Percentiles rank a stretch among this genome's conserved stretches.
phyloP scores from a whole-genome alignment of 306 rosid species.

The Acacia crassicarpa region DNA sequence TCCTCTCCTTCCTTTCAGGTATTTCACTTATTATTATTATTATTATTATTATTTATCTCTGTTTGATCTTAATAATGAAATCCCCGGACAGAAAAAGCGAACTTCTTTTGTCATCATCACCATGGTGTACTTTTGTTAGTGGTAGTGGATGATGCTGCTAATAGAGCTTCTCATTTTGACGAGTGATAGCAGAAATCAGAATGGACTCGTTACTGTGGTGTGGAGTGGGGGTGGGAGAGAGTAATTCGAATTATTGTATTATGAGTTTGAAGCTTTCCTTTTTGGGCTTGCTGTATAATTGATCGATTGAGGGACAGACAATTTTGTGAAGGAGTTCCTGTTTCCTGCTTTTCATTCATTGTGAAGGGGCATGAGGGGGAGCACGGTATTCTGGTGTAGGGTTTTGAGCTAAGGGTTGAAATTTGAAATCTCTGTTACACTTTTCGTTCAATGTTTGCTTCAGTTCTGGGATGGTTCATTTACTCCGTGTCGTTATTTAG shows the following conservation, averaged over 20 bases:
- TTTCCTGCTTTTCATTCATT: not conserved
- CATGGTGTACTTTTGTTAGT: constrained; percentile 23
- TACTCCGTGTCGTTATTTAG: not conserved
- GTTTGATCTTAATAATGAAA: constrained; percentile 12
- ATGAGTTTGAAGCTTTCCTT: constrained; percentile 18
- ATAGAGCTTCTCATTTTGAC: constrained; percentile 22
- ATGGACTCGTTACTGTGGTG: constrained; percentile 19
- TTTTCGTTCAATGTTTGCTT: not conserved
- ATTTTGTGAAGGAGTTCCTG: constrained; percentile 17
- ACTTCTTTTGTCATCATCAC: not conserved
- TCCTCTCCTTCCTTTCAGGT: constrained; percentile 24
- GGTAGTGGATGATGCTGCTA: constrained; percentile 26
- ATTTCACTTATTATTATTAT: not conserved
- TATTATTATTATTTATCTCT: no score
- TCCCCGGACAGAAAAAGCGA: not conserved
- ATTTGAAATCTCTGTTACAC: constrained; percentile 1
- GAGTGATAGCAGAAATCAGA: constrained; percentile 1
- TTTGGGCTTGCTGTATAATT: constrained; percentile 21
- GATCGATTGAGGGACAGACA: not conserved
- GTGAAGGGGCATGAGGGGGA: not conserved
- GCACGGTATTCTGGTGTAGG: constrained; percentile 22
- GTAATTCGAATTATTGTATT: constrained; percentile 13
- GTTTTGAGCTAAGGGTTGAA: constrained; percentile 24
- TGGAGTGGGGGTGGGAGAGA: constrained; percentile 20
- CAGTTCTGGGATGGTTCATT: constrained; percentile 8